phyloP scores from a whole-genome alignment of 2,329 filamentous ascomycete genomes.

The Rhinocladiella mackenziei region DNA sequence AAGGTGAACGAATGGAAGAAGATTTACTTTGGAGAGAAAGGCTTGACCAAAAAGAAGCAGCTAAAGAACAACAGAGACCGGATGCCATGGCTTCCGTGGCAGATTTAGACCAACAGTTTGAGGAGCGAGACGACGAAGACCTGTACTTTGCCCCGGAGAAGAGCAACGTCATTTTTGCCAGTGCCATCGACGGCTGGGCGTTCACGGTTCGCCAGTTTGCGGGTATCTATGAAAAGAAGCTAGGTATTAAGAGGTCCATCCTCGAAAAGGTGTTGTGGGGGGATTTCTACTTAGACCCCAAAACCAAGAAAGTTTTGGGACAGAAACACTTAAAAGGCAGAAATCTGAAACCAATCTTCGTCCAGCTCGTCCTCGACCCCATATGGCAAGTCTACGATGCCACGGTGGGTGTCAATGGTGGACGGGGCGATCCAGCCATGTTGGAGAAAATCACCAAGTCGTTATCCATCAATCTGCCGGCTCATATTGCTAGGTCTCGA shows the following conservation, averaged over 20 bases:
- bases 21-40: constrained; percentile 92
- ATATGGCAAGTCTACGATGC: constrained; percentile 95
- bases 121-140: constrained; percentile 92
- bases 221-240: constrained; percentile 88
- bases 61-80: constrained; percentile 52
- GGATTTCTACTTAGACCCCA: constrained; percentile 92
- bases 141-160: constrained; percentile 97
- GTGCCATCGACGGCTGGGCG: constrained; percentile 97
- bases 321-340: constrained; percentile 91
- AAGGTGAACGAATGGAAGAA: constrained; percentile 97
- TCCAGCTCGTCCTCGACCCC: constrained; percentile 90
- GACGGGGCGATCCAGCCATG: constrained; percentile 74
- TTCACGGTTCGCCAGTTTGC: constrained; percentile 96
- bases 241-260: constrained; percentile 82
- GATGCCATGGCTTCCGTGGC: constrained; percentile 36
- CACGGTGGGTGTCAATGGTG: constrained; percentile 69
- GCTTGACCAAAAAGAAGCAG: constrained; percentile 75
- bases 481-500: constrained; percentile 77
- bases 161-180: constrained; percentile 98
- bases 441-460: constrained; percentile 95
- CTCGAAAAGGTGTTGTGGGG: constrained; percentile 97
- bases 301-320: constrained; percentile 88
- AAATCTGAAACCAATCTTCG: constrained; percentile 91
- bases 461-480: constrained; percentile 73
- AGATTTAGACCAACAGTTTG: constrained; percentile 58